Percentiles rank a stretch among this genome's conserved stretches.
These are phyloP conservation scores for Psilocybe subaeruginosa DNA, from an alignment of 768 basidiomycete genomes.

Conservation along the genomic window DNA sequence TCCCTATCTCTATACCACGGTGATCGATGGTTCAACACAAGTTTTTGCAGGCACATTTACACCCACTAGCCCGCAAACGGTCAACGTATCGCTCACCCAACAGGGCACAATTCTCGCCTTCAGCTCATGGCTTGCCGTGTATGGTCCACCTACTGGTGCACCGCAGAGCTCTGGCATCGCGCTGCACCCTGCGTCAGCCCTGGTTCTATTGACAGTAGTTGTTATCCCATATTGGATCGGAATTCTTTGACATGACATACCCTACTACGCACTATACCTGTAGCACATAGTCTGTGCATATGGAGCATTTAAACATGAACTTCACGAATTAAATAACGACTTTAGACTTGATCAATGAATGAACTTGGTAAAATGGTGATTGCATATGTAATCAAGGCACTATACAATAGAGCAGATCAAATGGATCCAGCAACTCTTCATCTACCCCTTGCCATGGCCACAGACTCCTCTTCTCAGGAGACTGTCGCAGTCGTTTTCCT, in stretches of 20 bases:
- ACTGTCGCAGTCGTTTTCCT: constrained; percentile 57
- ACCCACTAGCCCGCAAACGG: constrained; percentile 39
- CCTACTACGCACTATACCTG: not conserved
- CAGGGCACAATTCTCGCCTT: constrained; percentile 38
- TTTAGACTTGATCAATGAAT: not conserved
- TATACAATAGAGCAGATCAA: not conserved
- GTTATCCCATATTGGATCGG: not conserved
- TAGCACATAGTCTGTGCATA: not conserved
- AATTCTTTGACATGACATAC: not conserved
- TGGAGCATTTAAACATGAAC: not conserved
- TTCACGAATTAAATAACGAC: not conserved
- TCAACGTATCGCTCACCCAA: constrained; percentile 21
- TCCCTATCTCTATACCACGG: constrained; percentile 54
- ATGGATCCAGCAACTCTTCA: not conserved
- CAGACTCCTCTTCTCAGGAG: constrained; percentile 21
- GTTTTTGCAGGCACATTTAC: constrained; percentile 40
- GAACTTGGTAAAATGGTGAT: not conserved
- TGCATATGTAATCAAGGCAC: not conserved
- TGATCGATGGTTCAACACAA: constrained; percentile 37
- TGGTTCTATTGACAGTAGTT: not conserved
- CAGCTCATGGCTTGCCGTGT: constrained; percentile 32
- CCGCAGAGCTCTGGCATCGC: not conserved
- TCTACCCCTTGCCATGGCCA: constrained; percentile 18
- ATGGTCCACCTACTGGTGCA: constrained; percentile 26
- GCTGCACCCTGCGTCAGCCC: not conserved